Base-by-base conservation (phyloP, 1,284 basidiomycete genomes). In the Apiotrichum sp. region DNA sequence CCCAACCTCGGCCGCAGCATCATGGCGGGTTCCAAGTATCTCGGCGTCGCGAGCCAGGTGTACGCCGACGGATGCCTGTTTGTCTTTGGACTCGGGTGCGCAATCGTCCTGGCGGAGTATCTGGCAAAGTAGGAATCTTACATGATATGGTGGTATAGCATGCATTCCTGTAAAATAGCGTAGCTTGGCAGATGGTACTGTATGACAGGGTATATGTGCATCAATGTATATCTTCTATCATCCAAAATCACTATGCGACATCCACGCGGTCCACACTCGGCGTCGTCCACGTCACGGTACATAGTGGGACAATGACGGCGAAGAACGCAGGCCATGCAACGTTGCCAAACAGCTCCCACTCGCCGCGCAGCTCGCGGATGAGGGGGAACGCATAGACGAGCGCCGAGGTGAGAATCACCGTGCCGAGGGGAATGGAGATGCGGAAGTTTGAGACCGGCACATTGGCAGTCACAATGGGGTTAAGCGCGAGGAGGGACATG, bases 401-500 rank as follows among this genome's bases (percentile, higher is more conserved):
- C 2, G 42, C 48, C 0, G 55, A 38, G 10, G 40, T 22, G 8
- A 56, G 46, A 1, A 39, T 45, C 4, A 56, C 39, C 0, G 48
- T 45, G 2, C 51, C 50, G 16, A 52, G 47, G 3, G 52, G 36
- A n/a, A 57, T 39, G 31, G 11, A 35, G 32, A 53, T 33, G 40
- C 53, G 50, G 41, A 42, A 40, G 32, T 42, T 42, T 3, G 39
- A 7, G 2, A 50, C 0, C 1, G 48, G 39, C n/a, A 50, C 42
- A 13, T 39, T 16, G 22, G 34, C n/a, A 3, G 47, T 47, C 11
- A 50, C 3, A n/a, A 50, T 33, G 4, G 62, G 52, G 1, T 51
- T 55, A 40, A 68, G 61, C 38, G 61, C 61, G 39, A 61, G n/a
- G 34, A 84, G 84, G 13, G 87, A 79, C 9, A 82, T 63, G 39